Evolutionary conservation across 257 asterid genomes (phyloP).

Genomic region (Solanum piurae): DNA sequence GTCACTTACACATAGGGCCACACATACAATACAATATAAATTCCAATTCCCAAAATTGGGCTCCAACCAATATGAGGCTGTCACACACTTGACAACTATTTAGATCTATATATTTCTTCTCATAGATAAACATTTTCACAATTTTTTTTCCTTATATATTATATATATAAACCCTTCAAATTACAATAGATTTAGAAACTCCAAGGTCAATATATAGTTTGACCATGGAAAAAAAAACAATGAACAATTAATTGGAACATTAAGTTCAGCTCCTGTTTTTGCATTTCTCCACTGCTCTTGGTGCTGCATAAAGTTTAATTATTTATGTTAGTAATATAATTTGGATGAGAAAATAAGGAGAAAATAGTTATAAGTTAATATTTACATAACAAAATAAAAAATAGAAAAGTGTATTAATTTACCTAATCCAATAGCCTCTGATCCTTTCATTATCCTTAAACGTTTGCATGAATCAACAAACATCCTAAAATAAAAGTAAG

Average conservation of each 20-base stretch:
- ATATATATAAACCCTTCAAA: neutral
- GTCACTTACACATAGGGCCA: neutral
- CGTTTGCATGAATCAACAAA: slow-evolving; percentile 75
- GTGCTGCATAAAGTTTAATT: slow-evolving; percentile 21
- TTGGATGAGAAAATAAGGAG: neutral
- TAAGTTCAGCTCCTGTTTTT: slow-evolving; percentile 29
- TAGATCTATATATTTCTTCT: neutral
- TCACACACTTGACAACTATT: neutral
- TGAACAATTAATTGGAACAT: neutral
- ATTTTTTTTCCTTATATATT: neutral
- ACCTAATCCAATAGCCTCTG: slow-evolving; percentile 86
- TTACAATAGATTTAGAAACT: neutral
- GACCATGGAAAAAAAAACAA: neutral
- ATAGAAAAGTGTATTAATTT: neutral
- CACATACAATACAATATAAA: neutral
- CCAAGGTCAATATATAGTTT: neutral
- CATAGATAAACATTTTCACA: neutral
- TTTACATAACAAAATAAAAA: neutral
- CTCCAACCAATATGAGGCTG: neutral
- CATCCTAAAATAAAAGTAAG: slow-evolving; percentile 42
- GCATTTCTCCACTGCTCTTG: slow-evolving; percentile 49
- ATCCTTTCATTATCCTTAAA: slow-evolving; percentile 81
- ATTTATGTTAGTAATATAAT: neutral
- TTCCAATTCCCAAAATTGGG: neutral
- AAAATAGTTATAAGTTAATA: neutral